These are phyloP conservation scores for Zoysia matrella DNA, from an alignment of 202 grass and related monocot species.

Conservation along the genomic window DNA sequence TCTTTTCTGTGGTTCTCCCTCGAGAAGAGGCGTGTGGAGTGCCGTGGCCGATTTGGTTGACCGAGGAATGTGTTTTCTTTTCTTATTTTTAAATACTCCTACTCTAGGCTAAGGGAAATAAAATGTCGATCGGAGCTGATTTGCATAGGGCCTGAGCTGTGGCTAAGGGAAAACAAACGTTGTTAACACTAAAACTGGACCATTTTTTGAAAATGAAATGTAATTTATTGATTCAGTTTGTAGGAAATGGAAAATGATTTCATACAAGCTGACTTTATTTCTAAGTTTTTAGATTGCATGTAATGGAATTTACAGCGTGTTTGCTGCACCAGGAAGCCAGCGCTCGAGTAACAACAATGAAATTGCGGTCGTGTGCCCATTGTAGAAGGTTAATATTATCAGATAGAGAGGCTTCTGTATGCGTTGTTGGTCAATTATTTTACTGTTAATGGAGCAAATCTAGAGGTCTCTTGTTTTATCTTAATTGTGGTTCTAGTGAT, in stretches of 20 bases:
- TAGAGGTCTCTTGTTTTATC: background rate
- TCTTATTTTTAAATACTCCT: background rate
- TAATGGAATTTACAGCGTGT: background rate
- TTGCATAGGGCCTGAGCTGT: background rate
- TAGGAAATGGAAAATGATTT: background rate
- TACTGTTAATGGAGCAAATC: conserved; percentile 23
- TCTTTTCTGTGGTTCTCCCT: conserved; percentile 35
- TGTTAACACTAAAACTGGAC: background rate
- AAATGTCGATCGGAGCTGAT: conserved; percentile 13
- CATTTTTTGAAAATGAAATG: background rate
- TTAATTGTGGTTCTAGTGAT: background rate
- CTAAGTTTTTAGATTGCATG: background rate
- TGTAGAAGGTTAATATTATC: background rate
- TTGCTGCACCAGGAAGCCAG: background rate
- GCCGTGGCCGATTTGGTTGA: conserved; percentile 31
- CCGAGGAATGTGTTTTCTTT: background rate
- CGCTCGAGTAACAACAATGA: background rate
- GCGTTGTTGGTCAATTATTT: conserved; percentile 24
- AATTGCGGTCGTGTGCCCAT: background rate
- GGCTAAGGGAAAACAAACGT: background rate
- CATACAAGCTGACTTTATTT: background rate
- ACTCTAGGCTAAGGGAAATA: background rate
- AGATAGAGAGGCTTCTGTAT: conserved; percentile 12
- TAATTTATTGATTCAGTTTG: background rate
- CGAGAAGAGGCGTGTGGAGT: conserved; percentile 22